Conservation (phyloP, 2,329 filamentous ascomycete species). For the Pseudogymnoascus verrucosus region DNA sequence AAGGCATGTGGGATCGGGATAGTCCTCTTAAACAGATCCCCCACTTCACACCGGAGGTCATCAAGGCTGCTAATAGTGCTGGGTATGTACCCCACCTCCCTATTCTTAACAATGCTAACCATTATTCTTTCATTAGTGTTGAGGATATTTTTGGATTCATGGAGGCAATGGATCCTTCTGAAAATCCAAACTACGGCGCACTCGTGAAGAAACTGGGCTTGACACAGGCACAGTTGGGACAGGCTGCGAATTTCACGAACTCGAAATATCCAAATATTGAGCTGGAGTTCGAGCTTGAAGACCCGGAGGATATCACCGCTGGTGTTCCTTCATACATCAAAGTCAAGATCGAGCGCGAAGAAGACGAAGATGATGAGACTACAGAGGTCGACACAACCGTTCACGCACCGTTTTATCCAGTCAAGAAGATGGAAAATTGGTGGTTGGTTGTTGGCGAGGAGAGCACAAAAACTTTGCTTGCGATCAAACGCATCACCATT, state of each 20-base stretch:
- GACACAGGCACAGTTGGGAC: conserved; percentile 70
- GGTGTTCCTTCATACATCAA: conserved; percentile 76
- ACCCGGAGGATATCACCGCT: conserved; percentile 70
- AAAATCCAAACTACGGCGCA: conserved; percentile 72
- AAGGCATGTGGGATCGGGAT: conserved; percentile 98
- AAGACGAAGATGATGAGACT: conserved; percentile 61
- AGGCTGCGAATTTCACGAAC: conserved; percentile 94
- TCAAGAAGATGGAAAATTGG: conserved; percentile 93
- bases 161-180: conserved; percentile 95
- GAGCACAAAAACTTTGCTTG: conserved; percentile 75
- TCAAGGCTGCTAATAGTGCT: conserved; percentile 73
- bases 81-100: conserved; percentile 45
- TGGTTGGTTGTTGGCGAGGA: conserved; percentile 96
- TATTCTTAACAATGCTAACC: conserved; percentile 25
- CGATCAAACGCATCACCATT: conserved; percentile 91
- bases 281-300: conserved; percentile 78
- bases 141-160: conserved; percentile 97
- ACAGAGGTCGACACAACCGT: conserved; percentile 72
- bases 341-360: conserved; percentile 76
- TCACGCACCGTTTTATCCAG: conserved; percentile 90
- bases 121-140: conserved; percentile 45
- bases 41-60: conserved; percentile 76
- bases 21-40: conserved; percentile 96
- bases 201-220: conserved; percentile 74
- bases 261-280: conserved; percentile 93